phyloP scores from a whole-genome alignment of 1,284 basidiomycete species.

The Ganoderma lucidum region DNA sequence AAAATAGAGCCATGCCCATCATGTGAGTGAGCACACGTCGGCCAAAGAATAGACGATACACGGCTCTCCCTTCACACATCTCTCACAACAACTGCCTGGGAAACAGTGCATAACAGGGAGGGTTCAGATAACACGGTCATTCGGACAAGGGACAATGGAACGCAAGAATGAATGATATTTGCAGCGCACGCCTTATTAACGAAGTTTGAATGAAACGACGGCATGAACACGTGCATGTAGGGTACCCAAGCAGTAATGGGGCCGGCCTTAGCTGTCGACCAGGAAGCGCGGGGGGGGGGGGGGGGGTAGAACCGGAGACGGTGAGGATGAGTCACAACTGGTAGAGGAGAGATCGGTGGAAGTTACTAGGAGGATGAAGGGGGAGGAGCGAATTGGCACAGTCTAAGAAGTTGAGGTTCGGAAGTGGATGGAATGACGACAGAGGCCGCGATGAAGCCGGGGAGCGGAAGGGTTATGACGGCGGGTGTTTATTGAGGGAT shows the following conservation, averaged over 20 bases:
- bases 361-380: background rate
- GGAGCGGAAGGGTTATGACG: background rate
- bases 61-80: background rate
- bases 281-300: no score
- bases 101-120: background rate
- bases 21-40: background rate
- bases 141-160: background rate
- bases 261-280: background rate
- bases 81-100: background rate
- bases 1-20: no score
- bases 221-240: background rate
- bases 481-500: background rate
- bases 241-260: background rate
- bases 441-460: background rate
- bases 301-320: background rate
- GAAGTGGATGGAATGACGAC: background rate
- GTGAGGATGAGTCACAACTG: background rate
- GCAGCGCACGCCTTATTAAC: background rate
- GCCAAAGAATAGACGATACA: background rate
- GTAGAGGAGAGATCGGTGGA: background rate
- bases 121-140: background rate
- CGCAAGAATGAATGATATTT: background rate
- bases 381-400: background rate
- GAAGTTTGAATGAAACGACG: slow-evolving; percentile 4
- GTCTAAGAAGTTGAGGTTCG: background rate